Evolutionary conservation across 1,284 basidiomycete genomes (phyloP).

Genomic region (Fomitiporia mediterranea): DNA sequence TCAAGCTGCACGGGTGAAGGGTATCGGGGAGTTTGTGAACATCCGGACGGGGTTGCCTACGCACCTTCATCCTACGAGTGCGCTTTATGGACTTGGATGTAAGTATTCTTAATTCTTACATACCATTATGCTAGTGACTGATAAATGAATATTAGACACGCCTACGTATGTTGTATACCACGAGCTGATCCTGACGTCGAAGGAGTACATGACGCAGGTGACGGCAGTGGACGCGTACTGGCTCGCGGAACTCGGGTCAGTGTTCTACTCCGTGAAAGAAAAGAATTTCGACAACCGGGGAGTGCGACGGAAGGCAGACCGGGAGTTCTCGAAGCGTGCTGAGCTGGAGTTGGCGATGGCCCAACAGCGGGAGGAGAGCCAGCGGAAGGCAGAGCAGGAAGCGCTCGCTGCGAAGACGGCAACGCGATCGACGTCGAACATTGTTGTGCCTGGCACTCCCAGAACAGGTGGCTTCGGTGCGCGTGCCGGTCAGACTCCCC

Average conservation of each 20-base stretch:
- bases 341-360: slow-evolving; percentile 91
- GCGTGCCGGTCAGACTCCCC: slow-evolving; percentile 44
- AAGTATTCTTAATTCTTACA: slow-evolving; percentile 31
- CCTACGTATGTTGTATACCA: slow-evolving; percentile 98
- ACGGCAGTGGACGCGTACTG: slow-evolving; percentile 94
- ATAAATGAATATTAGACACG: slow-evolving; percentile 56
- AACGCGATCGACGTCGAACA: slow-evolving; percentile 55
- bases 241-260: slow-evolving; percentile 90
- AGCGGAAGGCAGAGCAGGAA: slow-evolving; percentile 59
- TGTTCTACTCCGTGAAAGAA: slow-evolving; percentile 94
- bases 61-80: slow-evolving; percentile 94
- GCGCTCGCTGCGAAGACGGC: slow-evolving; percentile 56
- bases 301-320: slow-evolving; percentile 67
- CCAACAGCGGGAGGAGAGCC: slow-evolving; percentile 67
- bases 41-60: slow-evolving; percentile 92
- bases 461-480: slow-evolving; percentile 68
- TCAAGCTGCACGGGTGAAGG: slow-evolving; percentile 96
- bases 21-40: slow-evolving; percentile 98
- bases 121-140: slow-evolving; percentile 11
- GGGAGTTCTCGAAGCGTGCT: slow-evolving; percentile 85
- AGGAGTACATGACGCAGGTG: slow-evolving; percentile 96
- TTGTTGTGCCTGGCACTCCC: slow-evolving; percentile 79
- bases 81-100: slow-evolving; percentile 95
- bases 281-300: slow-evolving; percentile 90
- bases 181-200: slow-evolving; percentile 90